Evolutionary conservation across 805 yeast genomes (phyloP), one percentile per base, ranked within the genome.

Genomic region (Vanderwaltozyma tropicalis): DNA sequence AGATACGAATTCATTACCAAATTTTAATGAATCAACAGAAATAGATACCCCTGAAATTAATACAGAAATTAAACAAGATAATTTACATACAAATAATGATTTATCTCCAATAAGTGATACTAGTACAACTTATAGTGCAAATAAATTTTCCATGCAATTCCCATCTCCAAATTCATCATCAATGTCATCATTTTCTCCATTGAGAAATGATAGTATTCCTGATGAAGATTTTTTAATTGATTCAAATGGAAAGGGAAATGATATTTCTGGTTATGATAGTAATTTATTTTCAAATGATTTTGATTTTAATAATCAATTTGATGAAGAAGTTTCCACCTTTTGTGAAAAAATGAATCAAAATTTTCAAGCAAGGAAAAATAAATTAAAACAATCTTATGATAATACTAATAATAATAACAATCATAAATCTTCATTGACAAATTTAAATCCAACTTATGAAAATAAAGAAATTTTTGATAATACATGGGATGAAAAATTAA

Each of bases 291-390:
- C 50, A 11, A 50, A 52, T 28, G 60, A 61, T 19, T 62, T 62
- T 41, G 52, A 63, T 40, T 64, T 63, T 42, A 53, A 58, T 30
- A 61, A 63, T 13, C 60, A 67, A 39, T 81, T 76, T 54, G 82
- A 78, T 51, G 89, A 83, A 53, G 76, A 79, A 46, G 77, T 79
- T 38, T 72, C 72, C 41, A 75, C 74, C 19, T 89, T 89, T 55
- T 89, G 97, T 54, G 71, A 72, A 18, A 74, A 78, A 48, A 68
- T 89, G 53, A 72, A 74, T 43, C 20, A 34, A 16, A 34, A 28
- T 28, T 34, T 34, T 13, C 32, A 34, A 34, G 12, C 28, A 28
- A 28, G 37, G 14, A 34, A 34, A 16, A 28, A 20, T 13, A n/a
- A 14, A 12, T 28, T 34, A 10, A 28, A 34, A 21, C 20, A 34